Evolutionary conservation across 106 monocot genomes (phyloP).

Genomic region (Narthecium ossifragum): DNA sequence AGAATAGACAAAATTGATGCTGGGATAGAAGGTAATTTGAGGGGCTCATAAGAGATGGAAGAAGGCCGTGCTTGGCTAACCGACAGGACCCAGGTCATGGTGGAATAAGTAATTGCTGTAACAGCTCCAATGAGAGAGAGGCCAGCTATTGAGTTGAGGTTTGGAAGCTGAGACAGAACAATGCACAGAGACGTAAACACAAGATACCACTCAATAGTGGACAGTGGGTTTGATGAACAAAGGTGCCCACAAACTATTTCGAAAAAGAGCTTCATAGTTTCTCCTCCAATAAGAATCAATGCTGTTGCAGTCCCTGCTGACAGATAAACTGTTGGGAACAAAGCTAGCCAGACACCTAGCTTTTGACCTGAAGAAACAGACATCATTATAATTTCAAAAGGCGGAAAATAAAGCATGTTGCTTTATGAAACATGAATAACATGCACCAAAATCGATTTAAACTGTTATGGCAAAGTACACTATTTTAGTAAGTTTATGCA

Average conservation of each 20-base stretch:
- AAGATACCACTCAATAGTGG: slow-evolving; percentile 95
- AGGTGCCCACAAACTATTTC: slow-evolving; percentile 77
- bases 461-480: too few species aligned
- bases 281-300: slow-evolving; percentile 84
- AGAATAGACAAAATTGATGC: slow-evolving; percentile 52
- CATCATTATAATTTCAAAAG: too few species aligned
- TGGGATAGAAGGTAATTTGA: slow-evolving; percentile 23
- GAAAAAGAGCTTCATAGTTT: slow-evolving; percentile 97
- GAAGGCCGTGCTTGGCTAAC: slow-evolving; percentile 66
- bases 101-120: slow-evolving; percentile 76
- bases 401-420: too few species aligned
- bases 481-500: too few species aligned
- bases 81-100: slow-evolving; percentile 86
- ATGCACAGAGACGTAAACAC: slow-evolving; percentile 85
- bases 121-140: slow-evolving; percentile 90
- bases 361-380: slow-evolving; percentile 81
- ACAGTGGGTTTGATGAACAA: slow-evolving; percentile 72
- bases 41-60: slow-evolving; percentile 68
- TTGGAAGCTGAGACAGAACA: slow-evolving; percentile 95
- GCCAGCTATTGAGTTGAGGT: slow-evolving; percentile 93
- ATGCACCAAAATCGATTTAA: too few species aligned
- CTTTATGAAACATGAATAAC: too few species aligned
- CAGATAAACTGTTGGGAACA: slow-evolving; percentile 91
- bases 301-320: slow-evolving; percentile 96
- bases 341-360: slow-evolving; percentile 73